Conservation (phyloP, 2,329 filamentous ascomycete genomes). For the Fusarium falciforme region DNA sequence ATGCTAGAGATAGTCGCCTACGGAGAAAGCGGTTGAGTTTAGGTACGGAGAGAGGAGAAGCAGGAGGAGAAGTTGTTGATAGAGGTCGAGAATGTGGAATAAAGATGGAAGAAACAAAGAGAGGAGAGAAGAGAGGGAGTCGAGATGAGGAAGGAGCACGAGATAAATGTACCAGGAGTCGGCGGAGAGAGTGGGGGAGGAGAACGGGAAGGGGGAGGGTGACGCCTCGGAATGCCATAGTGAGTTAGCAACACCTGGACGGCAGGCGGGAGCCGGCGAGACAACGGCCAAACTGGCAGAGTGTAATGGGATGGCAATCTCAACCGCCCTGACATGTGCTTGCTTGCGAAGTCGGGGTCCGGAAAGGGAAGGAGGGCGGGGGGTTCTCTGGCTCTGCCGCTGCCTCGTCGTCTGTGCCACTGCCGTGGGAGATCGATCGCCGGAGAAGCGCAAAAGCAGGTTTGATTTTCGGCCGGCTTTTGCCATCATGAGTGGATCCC, state of each 20-base stretch:
- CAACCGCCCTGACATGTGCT: constrained; percentile 36
- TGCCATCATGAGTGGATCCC: constrained; percentile 28
- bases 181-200: constrained; percentile 37
- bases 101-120: constrained; percentile 19
- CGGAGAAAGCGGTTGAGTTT: constrained; percentile 6
- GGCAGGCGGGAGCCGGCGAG: constrained; percentile 14
- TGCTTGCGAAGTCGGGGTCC: constrained; percentile 38
- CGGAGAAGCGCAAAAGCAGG: constrained; percentile 25
- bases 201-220: constrained; percentile 27
- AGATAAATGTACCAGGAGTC: constrained; percentile 37
- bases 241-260: constrained; percentile 23
- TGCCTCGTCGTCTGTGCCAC: constrained; percentile 13
- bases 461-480: constrained; percentile 36
- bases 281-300: constrained; percentile 24
- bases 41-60: constrained; percentile 9
- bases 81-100: not conserved
- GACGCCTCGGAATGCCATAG: constrained; percentile 30
- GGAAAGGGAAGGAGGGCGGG: constrained; percentile 39
- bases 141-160: constrained; percentile 26
- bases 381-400: constrained; percentile 19
- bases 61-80: constrained; percentile 1
- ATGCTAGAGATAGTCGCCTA: constrained; percentile 7
- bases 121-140: constrained; percentile 18
- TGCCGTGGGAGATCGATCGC: constrained; percentile 36
- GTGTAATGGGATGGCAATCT: constrained; percentile 12